phyloP scores from a whole-genome alignment of 257 asterid genomes.

The Handroanthus guayacan region DNA sequence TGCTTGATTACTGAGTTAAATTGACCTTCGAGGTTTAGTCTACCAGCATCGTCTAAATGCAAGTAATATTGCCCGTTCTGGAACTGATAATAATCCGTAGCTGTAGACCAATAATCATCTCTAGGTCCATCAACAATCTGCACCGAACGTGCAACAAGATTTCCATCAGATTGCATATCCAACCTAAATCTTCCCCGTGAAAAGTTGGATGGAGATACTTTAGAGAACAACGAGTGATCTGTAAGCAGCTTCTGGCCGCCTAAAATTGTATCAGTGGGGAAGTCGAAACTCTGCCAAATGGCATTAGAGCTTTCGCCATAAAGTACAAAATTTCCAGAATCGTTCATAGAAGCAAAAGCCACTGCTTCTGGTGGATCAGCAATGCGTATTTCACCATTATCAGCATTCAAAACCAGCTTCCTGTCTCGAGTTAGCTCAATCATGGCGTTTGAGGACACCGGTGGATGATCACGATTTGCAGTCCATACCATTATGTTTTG shows the following conservation, averaged over 20 bases:
- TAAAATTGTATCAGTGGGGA: neutral
- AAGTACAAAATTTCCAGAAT: neutral
- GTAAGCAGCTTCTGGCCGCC: neutral
- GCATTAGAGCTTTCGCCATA: neutral
- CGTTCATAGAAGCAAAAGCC: conserved; percentile 1
- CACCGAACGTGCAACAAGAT: conserved; percentile 1
- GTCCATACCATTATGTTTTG: neutral
- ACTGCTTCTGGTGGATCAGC: neutral
- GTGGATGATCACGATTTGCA: conserved; percentile 13
- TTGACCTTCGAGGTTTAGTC: neutral
- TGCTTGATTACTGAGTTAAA: neutral
- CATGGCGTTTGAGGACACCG: neutral
- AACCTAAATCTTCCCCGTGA: neutral
- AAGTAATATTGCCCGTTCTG: neutral
- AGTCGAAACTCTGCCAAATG: neutral
- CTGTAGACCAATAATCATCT: neutral
- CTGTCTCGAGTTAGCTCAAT: neutral
- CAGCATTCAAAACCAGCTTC: neutral
- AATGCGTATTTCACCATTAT: neutral
- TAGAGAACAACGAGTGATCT: neutral
- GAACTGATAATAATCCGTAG: neutral
- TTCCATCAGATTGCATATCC: neutral
- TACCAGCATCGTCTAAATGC: neutral
- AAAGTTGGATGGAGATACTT: conserved; percentile 14
- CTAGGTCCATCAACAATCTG: neutral